Conservation (phyloP, 1,284 basidiomycete species). For the Boletellus deceptivus region DNA sequence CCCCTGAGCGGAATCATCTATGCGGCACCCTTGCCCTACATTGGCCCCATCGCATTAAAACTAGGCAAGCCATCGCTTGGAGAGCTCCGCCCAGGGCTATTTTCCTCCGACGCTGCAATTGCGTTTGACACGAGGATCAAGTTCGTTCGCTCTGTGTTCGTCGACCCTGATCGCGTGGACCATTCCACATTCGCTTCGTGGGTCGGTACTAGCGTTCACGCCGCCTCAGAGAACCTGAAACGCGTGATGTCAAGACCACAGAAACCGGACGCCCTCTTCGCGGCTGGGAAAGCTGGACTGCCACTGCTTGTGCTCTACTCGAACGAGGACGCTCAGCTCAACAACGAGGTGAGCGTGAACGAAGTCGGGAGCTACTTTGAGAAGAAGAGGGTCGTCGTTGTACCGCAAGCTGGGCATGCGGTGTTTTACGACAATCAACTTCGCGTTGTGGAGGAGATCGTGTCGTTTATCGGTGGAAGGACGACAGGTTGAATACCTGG, state of each 20-base stretch:
- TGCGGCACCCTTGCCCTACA: conserved; percentile 5
- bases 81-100: background rate
- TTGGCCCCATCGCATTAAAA: conserved; percentile 5
- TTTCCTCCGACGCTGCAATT: background rate
- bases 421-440: conserved; percentile 4
- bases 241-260: background rate
- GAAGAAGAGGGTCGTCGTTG: conserved; percentile 1
- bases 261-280: background rate
- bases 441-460: conserved; percentile 6
- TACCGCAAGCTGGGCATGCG: conserved; percentile 6
- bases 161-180: conserved; percentile 6
- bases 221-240: background rate
- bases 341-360: conserved; percentile 2
- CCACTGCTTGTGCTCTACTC: conserved; percentile 1
- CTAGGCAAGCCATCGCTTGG: conserved; percentile 1
- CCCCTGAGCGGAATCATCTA: conserved; percentile 6
- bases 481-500: background rate
- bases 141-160: conserved; percentile 3
- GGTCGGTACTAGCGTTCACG: background rate
- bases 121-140: conserved; percentile 3
- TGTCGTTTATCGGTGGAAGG: conserved; percentile 4
- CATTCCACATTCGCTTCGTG: conserved; percentile 4
- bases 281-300: background rate
- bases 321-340: conserved; percentile 5
- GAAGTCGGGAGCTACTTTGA: background rate